Evolutionary conservation across 345 rosid species (phyloP), one percentile per base, ranked within the genome.

Genomic region (Gossypium longicalyx): DNA sequence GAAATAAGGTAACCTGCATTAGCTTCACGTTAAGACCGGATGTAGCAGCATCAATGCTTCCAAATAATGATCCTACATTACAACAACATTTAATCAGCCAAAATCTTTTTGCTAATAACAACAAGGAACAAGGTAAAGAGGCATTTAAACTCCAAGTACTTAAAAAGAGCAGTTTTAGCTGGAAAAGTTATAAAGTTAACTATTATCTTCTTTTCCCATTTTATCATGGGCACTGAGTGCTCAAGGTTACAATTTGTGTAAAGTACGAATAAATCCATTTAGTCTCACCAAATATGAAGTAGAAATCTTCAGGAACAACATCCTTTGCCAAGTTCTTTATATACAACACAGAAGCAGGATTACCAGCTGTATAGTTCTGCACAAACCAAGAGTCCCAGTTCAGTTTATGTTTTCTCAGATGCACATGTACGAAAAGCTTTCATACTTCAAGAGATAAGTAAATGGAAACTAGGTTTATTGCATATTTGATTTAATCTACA

Each of bases 291-390:
- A 91, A 92, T 79, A 92, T 75, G 82, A 84, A 89, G 86, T 82
- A 83, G 86, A 94, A 89, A 79, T 94, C 97, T 65, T 94, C 97
- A 17, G 79, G 70, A 64, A 83, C 83, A 85, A 94, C 89, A 77
- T 92, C 95, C 84, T 94, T 94, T 65, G 91, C 90, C 82, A 94
- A 83, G 83, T 94, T 94, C 89, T 94, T 92, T 80, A 92, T 81
- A 80, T 94, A 94, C 79, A 92, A 72, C 43, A 94, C 93, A 57
- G 90, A 66, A 60, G 94, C 86, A 29, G 98, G 98, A 85, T 82
- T 86, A 74, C 98, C 97, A 73, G 91, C 88, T 27, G 90, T 75
- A 76, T 94, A 94, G 77, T 87, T 94, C 98, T 94, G 97, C 90
- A 82, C 16, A 29, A 70, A 17, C 48, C 47, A 70, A 51, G 60